Base-by-base conservation (phyloP, 169 alveolate genomes). In the Haemoproteus tartakovskyi region DNA sequence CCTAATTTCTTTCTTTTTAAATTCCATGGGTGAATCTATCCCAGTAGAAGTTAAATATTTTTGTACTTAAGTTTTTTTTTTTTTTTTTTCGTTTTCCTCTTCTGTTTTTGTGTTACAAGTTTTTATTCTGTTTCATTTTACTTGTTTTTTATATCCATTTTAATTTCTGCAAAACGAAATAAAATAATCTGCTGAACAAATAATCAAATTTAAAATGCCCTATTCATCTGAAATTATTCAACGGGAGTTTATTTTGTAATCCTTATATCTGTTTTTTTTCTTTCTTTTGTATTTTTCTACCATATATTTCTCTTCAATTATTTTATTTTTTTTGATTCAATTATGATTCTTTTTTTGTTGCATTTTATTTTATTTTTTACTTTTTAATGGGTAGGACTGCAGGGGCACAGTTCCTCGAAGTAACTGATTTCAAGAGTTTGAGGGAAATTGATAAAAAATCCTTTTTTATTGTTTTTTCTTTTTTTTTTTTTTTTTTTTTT, bases 361-460 rank as follows among this genome's bases (percentile, higher is more conserved):
- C 60, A 48, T 18, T 48, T 48, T 1, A 22, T 48, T 48, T 48
- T 48, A 48, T 26, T 48, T 48, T 48, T n/a, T 19, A 48, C 60
- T 18, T 18, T 22, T n/a, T 16, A 6, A 21, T 12, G 37, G 2
- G 26, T 30, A n/a, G 37, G 1, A 16, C 27, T 0, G 60, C 40
- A 50, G 27, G 27, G 1, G 22, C n/a, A n/a, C n/a, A n/a, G n/a
- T 1, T 18, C 27, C 2, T 24, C 22, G 27, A 21, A 21, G 40
- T 1, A 14, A 50, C 18, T 21, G 24, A 47, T 14, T 3, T 12
- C 27, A 50, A 50, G 27, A 50, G 27, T 50, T 24, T 50, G 22
- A 24, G 22, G 18, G 12, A 40, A 50, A 50, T n/a, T n/a, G n/a
- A n/a, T n/a, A n/a, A n/a, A n/a, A 50, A 50, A 40, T 21, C 24